phyloP scores from a whole-genome alignment of 2,329 filamentous ascomycete species.

The Alternaria gaisen region DNA sequence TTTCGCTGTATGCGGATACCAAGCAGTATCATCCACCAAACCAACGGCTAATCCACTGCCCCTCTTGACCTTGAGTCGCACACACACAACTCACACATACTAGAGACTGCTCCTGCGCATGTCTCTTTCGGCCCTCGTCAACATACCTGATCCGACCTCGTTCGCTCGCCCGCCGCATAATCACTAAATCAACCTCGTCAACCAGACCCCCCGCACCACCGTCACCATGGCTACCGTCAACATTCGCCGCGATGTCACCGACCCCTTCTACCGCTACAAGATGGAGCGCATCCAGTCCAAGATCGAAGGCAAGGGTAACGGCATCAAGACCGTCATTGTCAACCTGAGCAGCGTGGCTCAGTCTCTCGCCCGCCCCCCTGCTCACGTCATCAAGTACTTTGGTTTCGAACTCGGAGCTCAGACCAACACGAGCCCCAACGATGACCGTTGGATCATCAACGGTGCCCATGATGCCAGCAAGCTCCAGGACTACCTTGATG shows the following conservation, averaged over 20 bases:
- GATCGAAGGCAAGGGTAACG: conserved; percentile 99
- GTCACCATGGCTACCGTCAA: conserved; percentile 96
- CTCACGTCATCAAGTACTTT: conserved; percentile 99
- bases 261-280: conserved; percentile 99
- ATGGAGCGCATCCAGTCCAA: conserved; percentile 99
- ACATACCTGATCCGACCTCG: conserved; percentile 49
- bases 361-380: conserved; percentile 88
- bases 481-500: conserved; percentile 97
- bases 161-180: conserved; percentile 41
- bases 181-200: conserved; percentile 37
- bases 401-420: conserved; percentile 98
- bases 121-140: conserved; percentile 68
- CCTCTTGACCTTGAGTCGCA: conserved; percentile 50
- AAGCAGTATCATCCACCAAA: conserved; percentile 87
- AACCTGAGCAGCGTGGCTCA: conserved; percentile 94
- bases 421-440: conserved; percentile 95
- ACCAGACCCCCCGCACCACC: conserved; percentile 50
- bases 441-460: conserved; percentile 99
- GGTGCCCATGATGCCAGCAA: conserved; percentile 94
- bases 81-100: conserved; percentile 40
- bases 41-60: conserved; percentile 81
- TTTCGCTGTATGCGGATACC: conserved; percentile 96
- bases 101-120: conserved; percentile 60
- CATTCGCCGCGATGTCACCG: conserved; percentile 94
- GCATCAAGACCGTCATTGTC: conserved; percentile 98